Conservation (phyloP, 768 basidiomycete species). For the Strobilomyces confusus region DNA sequence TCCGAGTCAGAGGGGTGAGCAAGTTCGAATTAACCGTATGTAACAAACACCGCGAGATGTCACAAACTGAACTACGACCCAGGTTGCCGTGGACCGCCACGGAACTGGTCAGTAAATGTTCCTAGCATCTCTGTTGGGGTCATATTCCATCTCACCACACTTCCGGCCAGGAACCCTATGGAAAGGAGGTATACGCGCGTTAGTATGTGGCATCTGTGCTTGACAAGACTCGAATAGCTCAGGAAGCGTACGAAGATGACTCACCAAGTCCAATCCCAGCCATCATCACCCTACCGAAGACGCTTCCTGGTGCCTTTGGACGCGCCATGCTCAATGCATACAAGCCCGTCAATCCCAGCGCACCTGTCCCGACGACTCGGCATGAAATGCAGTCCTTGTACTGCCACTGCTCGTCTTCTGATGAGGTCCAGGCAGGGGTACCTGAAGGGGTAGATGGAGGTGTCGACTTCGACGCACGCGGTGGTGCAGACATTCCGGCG, state of each 20-base stretch:
- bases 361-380: constrained; percentile 61
- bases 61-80: constrained; percentile 1
- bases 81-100: not conserved
- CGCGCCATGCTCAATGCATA: constrained; percentile 69
- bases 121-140: constrained; percentile 23
- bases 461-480: constrained; percentile 8
- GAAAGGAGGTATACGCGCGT: not conserved
- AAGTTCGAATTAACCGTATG: constrained; percentile 1
- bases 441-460: not conserved
- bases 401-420: constrained; percentile 12
- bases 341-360: constrained; percentile 57
- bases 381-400: constrained; percentile 65
- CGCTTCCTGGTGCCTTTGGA: constrained; percentile 55
- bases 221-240: not conserved
- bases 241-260: constrained; percentile 13
- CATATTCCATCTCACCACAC: constrained; percentile 29
- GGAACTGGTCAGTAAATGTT: constrained; percentile 10
- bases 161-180: constrained; percentile 28
- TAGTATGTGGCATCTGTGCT: not conserved
- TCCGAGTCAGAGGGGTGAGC: not conserved
- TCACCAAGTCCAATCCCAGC: constrained; percentile 61
- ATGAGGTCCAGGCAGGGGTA: not conserved
- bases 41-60: not conserved
- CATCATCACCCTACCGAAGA: constrained; percentile 57
- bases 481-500: constrained; percentile 18